Evolutionary conservation across 2,329 filamentous ascomycete genomes (phyloP).

Genomic region (Claviceps cyperi): DNA sequence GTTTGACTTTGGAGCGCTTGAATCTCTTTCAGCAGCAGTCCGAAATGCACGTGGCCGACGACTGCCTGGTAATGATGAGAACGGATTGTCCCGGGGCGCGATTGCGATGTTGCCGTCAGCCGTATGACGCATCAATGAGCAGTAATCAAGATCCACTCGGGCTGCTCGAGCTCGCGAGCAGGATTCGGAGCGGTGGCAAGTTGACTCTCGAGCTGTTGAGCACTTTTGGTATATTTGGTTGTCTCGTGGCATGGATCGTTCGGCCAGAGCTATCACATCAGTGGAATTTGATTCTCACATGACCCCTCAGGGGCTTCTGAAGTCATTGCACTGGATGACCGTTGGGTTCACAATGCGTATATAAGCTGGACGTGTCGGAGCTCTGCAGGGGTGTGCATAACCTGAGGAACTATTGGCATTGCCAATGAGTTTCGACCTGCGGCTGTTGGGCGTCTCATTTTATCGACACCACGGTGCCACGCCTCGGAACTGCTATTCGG

Average conservation of each 20-base stretch:
- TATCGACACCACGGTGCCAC: no score
- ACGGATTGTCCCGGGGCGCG: background rate
- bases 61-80: slow-evolving; percentile 6
- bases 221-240: slow-evolving; percentile 59
- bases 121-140: background rate
- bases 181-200: slow-evolving; percentile 49
- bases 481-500: no score
- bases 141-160: slow-evolving; percentile 63
- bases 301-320: background rate
- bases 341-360: background rate
- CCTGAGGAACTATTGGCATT: background rate
- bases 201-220: slow-evolving; percentile 60
- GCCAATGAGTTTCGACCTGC: background rate
- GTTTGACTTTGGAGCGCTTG: slow-evolving; percentile 19
- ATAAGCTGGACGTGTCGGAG: background rate
- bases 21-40: slow-evolving; percentile 6
- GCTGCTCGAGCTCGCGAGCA: slow-evolving; percentile 53
- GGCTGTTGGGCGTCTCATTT: background rate
- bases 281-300: slow-evolving; percentile 5
- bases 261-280: slow-evolving; percentile 12
- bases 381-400: background rate
- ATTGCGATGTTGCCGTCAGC: background rate
- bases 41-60: background rate
- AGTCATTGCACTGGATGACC: background rate
- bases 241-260: slow-evolving; percentile 48